These are phyloP conservation scores for Phytophthora colocasiae DNA, from an alignment of 352 stramenopile genomes.

Conservation along the genomic window DNA sequence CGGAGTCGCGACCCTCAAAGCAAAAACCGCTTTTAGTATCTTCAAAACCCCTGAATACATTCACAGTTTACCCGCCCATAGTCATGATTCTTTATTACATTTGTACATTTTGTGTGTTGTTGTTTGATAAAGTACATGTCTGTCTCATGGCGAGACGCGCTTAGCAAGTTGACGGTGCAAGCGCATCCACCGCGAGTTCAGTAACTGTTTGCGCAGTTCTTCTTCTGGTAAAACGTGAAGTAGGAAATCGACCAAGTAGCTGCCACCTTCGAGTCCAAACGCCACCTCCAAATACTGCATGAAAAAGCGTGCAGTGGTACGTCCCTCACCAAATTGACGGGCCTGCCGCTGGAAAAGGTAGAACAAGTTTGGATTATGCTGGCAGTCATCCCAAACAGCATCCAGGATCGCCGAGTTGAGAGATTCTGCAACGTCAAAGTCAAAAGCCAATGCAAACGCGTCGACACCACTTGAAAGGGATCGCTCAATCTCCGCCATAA, in stretches of 20 bases:
- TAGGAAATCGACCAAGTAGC: slow-evolving; percentile 85
- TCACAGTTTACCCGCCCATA: too few species aligned
- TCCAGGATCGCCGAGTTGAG: slow-evolving; percentile 81
- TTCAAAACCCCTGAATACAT: neutral
- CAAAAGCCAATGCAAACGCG: slow-evolving; percentile 45
- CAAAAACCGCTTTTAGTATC: slow-evolving; percentile 10
- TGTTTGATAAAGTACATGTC: slow-evolving; percentile 10
- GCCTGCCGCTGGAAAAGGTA: slow-evolving; percentile 84
- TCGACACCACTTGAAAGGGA: slow-evolving; percentile 36
- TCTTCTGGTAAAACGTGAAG: slow-evolving; percentile 80
- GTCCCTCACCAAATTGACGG: slow-evolving; percentile 75
- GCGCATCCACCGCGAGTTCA: slow-evolving; percentile 70
- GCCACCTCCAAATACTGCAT: slow-evolving; percentile 83
- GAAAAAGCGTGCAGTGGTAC: slow-evolving; percentile 63
- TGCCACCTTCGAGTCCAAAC: slow-evolving; percentile 76
- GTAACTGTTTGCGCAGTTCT: slow-evolving; percentile 66
- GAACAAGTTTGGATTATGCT: slow-evolving; percentile 87
- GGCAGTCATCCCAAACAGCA: slow-evolving; percentile 85
- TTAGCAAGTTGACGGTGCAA: slow-evolving; percentile 69
- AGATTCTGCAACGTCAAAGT: slow-evolving; percentile 68
- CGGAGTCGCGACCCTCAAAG: slow-evolving; percentile 10
- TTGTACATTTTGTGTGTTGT: slow-evolving; percentile 23
- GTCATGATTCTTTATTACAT: slow-evolving; percentile 25
- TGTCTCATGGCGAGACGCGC: slow-evolving; percentile 47
- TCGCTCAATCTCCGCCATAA: slow-evolving; percentile 69